phyloP scores from a whole-genome alignment of 148 eudicot genomes.

The Amaranthus hypochondriacus region DNA sequence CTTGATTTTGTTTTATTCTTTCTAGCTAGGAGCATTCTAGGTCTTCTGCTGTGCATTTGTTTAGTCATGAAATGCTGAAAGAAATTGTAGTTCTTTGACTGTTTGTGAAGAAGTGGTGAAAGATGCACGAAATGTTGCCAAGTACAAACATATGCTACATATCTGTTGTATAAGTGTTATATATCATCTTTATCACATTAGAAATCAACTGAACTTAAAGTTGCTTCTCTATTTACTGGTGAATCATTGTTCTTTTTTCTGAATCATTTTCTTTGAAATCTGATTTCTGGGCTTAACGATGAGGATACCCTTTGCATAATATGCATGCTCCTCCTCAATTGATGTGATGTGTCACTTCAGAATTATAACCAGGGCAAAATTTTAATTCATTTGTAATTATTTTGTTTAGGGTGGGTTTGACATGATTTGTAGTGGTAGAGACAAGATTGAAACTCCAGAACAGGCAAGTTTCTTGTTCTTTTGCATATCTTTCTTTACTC shows the following conservation, averaged over 20 bases:
- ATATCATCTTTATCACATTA: background rate
- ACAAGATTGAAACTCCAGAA: constrained; percentile 98
- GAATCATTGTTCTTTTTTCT: too few relatives aligned
- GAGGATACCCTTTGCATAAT: background rate
- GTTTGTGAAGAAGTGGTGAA: too few relatives aligned
- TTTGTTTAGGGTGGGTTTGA: constrained; percentile 88
- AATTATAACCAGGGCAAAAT: background rate
- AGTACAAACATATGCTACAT: background rate
- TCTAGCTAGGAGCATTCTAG: too few relatives aligned
- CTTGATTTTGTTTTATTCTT: too few relatives aligned
- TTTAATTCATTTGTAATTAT: background rate
- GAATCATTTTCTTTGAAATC: too few relatives aligned
- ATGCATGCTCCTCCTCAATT: background rate
- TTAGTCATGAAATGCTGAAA: too few relatives aligned
- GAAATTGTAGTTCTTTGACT: too few relatives aligned
- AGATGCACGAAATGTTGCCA: background rate
- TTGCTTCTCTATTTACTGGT: too few relatives aligned
- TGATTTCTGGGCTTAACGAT: too few relatives aligned
- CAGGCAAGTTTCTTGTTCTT: constrained; percentile 49
- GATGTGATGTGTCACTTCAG: background rate
- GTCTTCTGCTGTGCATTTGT: too few relatives aligned
- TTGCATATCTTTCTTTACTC: background rate
- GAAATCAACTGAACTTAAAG: background rate
- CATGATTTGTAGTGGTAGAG: constrained; percentile 96
- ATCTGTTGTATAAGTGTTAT: background rate